Evolutionary conservation across 495 filamentous ascomycete genomes (phyloP), one percentile per base, ranked within the genome.

Genomic region (Penicillium herquei): DNA sequence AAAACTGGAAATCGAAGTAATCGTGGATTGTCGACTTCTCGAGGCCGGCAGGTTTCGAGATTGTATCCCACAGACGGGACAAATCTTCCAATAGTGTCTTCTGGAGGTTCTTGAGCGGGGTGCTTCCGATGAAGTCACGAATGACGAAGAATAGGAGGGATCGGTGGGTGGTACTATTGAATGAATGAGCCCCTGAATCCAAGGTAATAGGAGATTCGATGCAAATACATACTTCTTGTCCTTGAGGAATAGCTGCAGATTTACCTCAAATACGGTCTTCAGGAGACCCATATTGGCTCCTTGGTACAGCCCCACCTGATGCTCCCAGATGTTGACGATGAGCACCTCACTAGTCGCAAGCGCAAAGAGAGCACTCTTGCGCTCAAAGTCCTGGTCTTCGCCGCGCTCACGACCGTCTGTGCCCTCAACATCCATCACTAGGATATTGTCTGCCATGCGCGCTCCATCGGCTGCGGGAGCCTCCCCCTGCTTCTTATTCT

Each of bases 361-460:
- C 14, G 94, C 94, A 70, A 98, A 98, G 14, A 98, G 81, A 32
- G 94, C 94, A 70, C 90, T 95, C 76, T 98, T 98, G 61, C 94
- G 83, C 80, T 98, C 94, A 68, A 98, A 98, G 68, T 98, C 94
- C 73, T 98, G 94, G 68, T 98, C 94, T 70, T 98, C 94, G 52
- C 94, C 94, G 63, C 94, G 80, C 76, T 98, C 94, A 57, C 94
- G 85, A 49, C 94, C 94, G 73, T 98, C 94, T 10, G 94, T 98
- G 61, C 94, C 94, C 71, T 98, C 94, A 40, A 98, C 94, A 69
- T 98, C 94, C 94, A 98, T 98, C 59, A 98, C 93, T 57, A 98
- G 75, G 65, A 98, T 97, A 68, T 98, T 98, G 52, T 95, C 90
- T 61, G 91, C 92, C 93, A 97, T 97, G 40, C 63, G 65, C 45